A percentile compares a stretch with the other conserved stretches of the same genome.
phyloP scores from a whole-genome alignment of 192 early-diverging fungal species.

The Rhizophagus sp. region DNA sequence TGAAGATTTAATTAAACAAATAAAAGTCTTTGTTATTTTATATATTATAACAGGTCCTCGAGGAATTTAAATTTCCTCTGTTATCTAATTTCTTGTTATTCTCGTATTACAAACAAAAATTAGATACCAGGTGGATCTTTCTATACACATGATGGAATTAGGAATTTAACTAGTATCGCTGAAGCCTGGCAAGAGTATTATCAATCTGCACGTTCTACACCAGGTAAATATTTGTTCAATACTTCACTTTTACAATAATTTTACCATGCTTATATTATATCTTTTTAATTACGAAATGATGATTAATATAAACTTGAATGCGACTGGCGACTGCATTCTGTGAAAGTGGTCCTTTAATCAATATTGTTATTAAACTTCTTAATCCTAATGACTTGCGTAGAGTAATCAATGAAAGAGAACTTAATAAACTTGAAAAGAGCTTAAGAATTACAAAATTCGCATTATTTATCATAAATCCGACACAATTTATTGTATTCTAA shows the following conservation, averaged over 20 bases:
- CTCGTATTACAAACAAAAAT: too few species aligned
- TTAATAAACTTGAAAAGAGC: conserved; percentile 46
- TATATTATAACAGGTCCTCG: too few species aligned
- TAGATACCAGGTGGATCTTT: conserved; percentile 41
- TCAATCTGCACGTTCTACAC: conserved; percentile 70
- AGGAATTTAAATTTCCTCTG: too few species aligned
- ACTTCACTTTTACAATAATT: too few species aligned
- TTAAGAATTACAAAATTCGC: conserved; percentile 56
- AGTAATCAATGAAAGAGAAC: conserved; percentile 44
- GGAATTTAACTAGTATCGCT: conserved; percentile 64
- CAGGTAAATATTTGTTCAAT: too few species aligned
- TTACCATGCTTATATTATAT: not conserved
- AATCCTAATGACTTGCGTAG: conserved; percentile 47
- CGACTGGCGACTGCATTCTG: conserved; percentile 68
- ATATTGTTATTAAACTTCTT: conserved; percentile 71
- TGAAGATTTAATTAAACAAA: too few species aligned
- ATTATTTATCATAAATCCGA: conserved; percentile 52
- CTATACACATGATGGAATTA: conserved; percentile 69
- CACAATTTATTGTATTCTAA: conserved; percentile 69
- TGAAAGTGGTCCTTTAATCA: conserved; percentile 67
- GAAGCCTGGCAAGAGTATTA: conserved; percentile 95
- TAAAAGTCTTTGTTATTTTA: too few species aligned
- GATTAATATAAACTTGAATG: conserved; percentile 72
- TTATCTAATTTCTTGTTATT: too few species aligned
- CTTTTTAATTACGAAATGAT: conserved; percentile 42